phyloP scores from a whole-genome alignment of 2,329 filamentous ascomycete genomes.

The Paraconiothyrium brasiliense region DNA sequence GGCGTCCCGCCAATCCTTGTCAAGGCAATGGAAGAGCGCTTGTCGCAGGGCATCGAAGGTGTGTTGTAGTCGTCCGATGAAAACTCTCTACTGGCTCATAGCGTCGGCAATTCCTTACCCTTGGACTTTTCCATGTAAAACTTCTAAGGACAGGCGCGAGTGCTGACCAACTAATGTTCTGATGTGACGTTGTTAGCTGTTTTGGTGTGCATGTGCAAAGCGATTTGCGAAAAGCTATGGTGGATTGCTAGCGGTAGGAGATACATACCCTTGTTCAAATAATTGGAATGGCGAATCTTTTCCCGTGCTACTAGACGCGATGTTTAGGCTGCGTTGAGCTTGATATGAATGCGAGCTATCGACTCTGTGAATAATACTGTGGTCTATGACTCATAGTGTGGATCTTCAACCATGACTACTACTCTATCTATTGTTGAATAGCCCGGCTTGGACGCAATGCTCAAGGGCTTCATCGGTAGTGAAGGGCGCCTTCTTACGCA shows the following conservation, averaged over 20 bases:
- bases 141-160: slow-evolving; percentile 6
- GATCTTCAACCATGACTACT: neutral
- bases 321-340: neutral
- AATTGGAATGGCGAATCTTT: slow-evolving; percentile 9
- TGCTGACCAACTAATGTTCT: slow-evolving; percentile 9
- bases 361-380: neutral
- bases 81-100: too few species aligned
- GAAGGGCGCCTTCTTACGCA: neutral
- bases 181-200: neutral
- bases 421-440: neutral
- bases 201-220: slow-evolving; percentile 10
- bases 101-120: neutral
- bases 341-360: neutral
- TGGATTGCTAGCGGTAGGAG: neutral
- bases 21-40: slow-evolving; percentile 85
- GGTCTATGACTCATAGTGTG: neutral
- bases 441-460: neutral
- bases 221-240: neutral
- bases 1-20: slow-evolving; percentile 80
- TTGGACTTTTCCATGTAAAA: slow-evolving; percentile 8
- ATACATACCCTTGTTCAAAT: slow-evolving; percentile 14
- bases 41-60: slow-evolving; percentile 65
- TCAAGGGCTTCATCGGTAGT: neutral
- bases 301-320: neutral
- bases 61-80: slow-evolving; percentile 28